Percentiles rank a stretch among this genome's conserved stretches.
Evolutionary conservation across 2,329 filamentous ascomycete genomes (phyloP).

Genomic region (Stenocarpella maydis): DNA sequence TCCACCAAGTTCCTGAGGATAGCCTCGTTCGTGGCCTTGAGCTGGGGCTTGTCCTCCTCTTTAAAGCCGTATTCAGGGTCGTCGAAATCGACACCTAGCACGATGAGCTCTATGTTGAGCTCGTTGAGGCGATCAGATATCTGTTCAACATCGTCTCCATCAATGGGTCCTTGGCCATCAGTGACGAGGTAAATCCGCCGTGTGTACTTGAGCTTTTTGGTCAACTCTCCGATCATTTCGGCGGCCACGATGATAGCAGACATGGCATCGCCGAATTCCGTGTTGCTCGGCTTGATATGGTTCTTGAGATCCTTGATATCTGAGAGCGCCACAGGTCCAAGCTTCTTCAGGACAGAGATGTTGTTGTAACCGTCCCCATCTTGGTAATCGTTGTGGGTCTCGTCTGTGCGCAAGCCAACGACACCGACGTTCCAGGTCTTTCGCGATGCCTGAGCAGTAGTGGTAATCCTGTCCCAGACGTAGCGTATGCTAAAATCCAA

Average conservation of each 20-base stretch:
- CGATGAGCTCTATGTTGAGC: constrained; percentile 77
- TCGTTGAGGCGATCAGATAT: constrained; percentile 79
- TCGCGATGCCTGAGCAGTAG: constrained; percentile 71
- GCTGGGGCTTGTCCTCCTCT: constrained; percentile 80
- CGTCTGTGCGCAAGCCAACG: constrained; percentile 82
- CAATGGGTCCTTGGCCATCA: constrained; percentile 77
- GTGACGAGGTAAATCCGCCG: constrained; percentile 86
- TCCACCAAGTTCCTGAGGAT: constrained; percentile 71
- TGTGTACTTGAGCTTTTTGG: constrained; percentile 82
- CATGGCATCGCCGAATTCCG: constrained; percentile 79
- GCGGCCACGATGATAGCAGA: constrained; percentile 88
- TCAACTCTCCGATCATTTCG: constrained; percentile 82
- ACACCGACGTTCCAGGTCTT: constrained; percentile 82
- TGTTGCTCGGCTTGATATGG: constrained; percentile 72
- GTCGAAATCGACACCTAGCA: constrained; percentile 93
- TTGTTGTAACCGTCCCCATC: constrained; percentile 80
- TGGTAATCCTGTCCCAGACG: constrained; percentile 91
- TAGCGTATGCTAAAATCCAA: constrained; percentile 91
- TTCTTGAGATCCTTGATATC: constrained; percentile 72
- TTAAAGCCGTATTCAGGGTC: constrained; percentile 89
- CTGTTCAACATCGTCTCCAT: constrained; percentile 73
- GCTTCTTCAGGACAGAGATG: constrained; percentile 80
- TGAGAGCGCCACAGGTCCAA: constrained; percentile 68
- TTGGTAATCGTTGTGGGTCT: constrained; percentile 70
- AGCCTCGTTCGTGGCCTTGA: constrained; percentile 80